Evolutionary conservation across 2,329 filamentous ascomycete genomes (phyloP).

Genomic region (Apiospora saccharicola): DNA sequence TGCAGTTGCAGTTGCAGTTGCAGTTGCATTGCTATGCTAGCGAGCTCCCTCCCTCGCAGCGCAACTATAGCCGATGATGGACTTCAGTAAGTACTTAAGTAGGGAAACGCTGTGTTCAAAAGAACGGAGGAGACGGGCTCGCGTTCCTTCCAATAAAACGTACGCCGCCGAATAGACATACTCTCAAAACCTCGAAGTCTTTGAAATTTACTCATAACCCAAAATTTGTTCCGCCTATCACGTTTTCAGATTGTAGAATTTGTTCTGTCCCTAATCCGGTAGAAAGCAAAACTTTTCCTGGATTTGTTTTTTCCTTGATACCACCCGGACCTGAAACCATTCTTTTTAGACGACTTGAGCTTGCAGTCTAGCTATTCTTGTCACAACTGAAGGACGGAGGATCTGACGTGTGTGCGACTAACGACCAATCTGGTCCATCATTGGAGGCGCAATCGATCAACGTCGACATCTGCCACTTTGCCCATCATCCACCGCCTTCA

Average conservation of each 20-base stretch:
- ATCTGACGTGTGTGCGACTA: not conserved
- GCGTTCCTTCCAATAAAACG: not conserved
- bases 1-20: conserved; percentile 11
- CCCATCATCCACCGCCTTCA: too few species aligned
- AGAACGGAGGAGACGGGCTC: not conserved
- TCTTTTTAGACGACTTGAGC: not conserved
- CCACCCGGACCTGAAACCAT: not conserved
- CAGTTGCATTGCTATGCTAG: not conserved
- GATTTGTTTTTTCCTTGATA: not conserved
- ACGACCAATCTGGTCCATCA: too few species aligned
- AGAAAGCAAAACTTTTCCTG: too few species aligned
- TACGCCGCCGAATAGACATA: not conserved
- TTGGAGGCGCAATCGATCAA: not conserved
- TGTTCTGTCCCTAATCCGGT: not conserved
- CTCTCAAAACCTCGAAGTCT: not conserved
- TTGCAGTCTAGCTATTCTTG: not conserved
- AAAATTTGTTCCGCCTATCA: not conserved
- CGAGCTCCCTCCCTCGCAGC: not conserved
- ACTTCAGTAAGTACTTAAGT: not conserved
- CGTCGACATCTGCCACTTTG: not conserved
- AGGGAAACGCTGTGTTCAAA: not conserved
- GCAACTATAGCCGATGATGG: conserved; percentile 1
- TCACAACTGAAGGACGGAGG: not conserved
- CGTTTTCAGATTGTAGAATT: not conserved
- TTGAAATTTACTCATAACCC: not conserved